Base-by-base conservation (phyloP, 352 stramenopile genomes). In the Phytophthora ramorum region DNA sequence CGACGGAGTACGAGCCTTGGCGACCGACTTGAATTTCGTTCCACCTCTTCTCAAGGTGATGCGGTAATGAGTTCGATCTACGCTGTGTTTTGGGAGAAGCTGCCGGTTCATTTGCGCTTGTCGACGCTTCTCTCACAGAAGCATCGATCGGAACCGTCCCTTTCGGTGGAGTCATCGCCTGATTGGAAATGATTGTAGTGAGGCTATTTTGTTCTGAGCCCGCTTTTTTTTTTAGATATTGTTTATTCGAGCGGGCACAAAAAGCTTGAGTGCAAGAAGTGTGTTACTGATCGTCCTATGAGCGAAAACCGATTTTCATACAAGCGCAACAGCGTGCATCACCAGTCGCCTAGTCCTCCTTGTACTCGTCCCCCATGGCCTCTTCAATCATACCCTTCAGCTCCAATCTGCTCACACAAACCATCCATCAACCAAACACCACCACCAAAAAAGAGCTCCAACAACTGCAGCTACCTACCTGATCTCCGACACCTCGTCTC, bases 321-420 rank as follows among this genome's bases (percentile, higher is more conserved):
- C 34, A 13, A 38, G 28, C 28, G 8, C 28, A 32, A 32, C 8
- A 32, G 12, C 9, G 10, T 38, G 9, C 12, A 7, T n/a, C 14
- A 9, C 37, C 14, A 20, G 14, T 16, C 7, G 20, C 16, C 60
- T 83, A 96, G 52, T 94, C 87, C 50, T 94, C 87, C 66, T 96
- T 96, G 78, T 96, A 96, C 67, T 96, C 87, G 53, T 96, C 87
- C 8, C 85, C 85, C 87, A 96, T 96, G 20, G 82, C 72, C 44
- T 96, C 87, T 69, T 96, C 85, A 43, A 96, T 96, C 84, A 92
- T 94, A n/a, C 87, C 87, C 78, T 96, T 96, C 20, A 94, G 70
- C 58, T 94, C 87, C 44, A 96, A 74, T 48, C 84, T 89, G 57
- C 48, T 28, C 12, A 8, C 28, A 62, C 1, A 28, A 16, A 53